A percentile compares a stretch with the other conserved stretches of the same genome.
Evolutionary conservation across 2,329 filamentous ascomycete genomes (phyloP).

Genomic region (Fusarium annulatum): DNA sequence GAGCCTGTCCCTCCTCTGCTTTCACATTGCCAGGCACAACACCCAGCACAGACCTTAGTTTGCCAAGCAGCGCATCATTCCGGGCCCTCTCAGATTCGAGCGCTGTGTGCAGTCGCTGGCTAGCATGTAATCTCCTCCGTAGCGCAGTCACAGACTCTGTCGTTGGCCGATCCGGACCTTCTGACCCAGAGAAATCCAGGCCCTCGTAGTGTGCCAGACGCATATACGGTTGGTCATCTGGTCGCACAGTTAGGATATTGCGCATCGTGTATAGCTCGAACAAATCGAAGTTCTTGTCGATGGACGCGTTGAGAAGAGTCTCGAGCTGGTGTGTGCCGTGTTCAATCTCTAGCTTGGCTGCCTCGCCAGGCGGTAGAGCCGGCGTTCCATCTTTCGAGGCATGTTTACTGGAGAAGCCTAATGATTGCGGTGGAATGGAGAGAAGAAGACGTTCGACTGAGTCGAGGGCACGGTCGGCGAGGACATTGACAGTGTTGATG

Average conservation of each 20-base stretch:
- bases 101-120: slow-evolving; percentile 77
- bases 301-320: slow-evolving; percentile 81
- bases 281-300: slow-evolving; percentile 87
- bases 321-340: slow-evolving; percentile 88
- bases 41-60: slow-evolving; percentile 64
- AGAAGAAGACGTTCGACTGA: slow-evolving; percentile 87
- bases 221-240: slow-evolving; percentile 81
- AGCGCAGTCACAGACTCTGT: slow-evolving; percentile 77
- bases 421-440: slow-evolving; percentile 74
- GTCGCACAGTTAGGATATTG: slow-evolving; percentile 79
- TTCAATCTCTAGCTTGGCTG: slow-evolving; percentile 77
- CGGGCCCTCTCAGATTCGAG: slow-evolving; percentile 76
- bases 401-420: slow-evolving; percentile 78
- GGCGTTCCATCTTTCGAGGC: slow-evolving; percentile 50
- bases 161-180: slow-evolving; percentile 58
- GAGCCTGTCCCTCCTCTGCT: slow-evolving; percentile 36
- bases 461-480: slow-evolving; percentile 89
- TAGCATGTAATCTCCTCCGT: slow-evolving; percentile 79
- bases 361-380: slow-evolving; percentile 55
- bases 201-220: slow-evolving; percentile 86
- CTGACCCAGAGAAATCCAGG: slow-evolving; percentile 57
- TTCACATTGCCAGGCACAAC: slow-evolving; percentile 44
- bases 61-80: slow-evolving; percentile 76
- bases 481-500: slow-evolving; percentile 94
- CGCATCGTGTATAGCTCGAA: slow-evolving; percentile 91